Base-by-base conservation (phyloP, 352 stramenopile genomes). In the Thalassiosira hispida region DNA sequence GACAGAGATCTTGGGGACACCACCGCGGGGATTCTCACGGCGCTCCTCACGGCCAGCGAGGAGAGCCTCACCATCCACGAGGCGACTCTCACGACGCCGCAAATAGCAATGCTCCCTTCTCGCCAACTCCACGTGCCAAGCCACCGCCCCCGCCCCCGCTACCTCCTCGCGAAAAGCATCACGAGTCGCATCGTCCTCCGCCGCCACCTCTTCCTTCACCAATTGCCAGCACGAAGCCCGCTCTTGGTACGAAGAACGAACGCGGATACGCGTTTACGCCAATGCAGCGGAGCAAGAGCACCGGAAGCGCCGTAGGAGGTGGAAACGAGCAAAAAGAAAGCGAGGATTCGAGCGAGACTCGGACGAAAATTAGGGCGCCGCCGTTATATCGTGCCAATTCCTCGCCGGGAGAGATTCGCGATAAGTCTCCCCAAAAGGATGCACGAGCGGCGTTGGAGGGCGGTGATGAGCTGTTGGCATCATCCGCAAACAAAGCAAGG, bases 181-280 rank as follows among this genome's bases (percentile, higher is more conserved):
- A 63, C 4, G 12, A 63, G 8, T 29, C 7, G 14, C 18, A 38
- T 4, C 57, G 35, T 20, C 35, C 27, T 8, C 33, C 33, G 8
- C 55, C 18, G 40, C 40, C 53, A 0, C 47, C 42, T 53, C 7
- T 64, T 23, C 25, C 65, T 7, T 75, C 68, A 5, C 56, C 68
- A 5, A 61, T 71, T 1, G 38, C 44, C 22, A 49, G 44, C 22
- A 69, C 46, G 31, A n/a, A n/a, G n/a, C n/a, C n/a, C 35, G 35
- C 35, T 12, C 12, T 12, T 12, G 35, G 35, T 12, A 42, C 12
- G 33, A 66, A 66, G 22, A 73, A 38, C 18, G 63, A 73, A 23
- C 63, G 63, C 2, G 63, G 63, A 44, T 63, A 73, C 18, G 62
- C 63, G 2, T 61, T 61, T 29, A 62, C 31, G 14, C 9, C 42